Base-by-base conservation (phyloP, 2,329 filamentous ascomycete species). In the Xylariaceae sp. region DNA sequence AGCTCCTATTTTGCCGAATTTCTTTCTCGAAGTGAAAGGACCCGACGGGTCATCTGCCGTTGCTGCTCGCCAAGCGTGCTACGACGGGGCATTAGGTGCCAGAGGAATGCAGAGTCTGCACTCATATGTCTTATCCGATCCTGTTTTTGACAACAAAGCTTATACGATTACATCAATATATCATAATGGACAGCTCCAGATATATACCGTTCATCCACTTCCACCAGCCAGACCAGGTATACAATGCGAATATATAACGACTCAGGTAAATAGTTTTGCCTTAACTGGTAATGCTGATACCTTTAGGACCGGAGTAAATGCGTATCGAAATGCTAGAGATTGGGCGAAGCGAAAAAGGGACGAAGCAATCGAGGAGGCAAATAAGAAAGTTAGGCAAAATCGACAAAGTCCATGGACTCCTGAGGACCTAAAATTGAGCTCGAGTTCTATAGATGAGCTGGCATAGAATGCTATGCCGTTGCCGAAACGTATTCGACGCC, bases 211-310 rank as follows among this genome's bases (percentile, higher is more conserved):
- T 52, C 61, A 72, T 49, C 19, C 56, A 41, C 65, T 60, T n/a
- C 57, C 57, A 37, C 64, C 67, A 38, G 53, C 43, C 8, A 55
- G 17, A 17, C 47, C 58, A 39, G 61, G 51, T 49, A 61, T 49
- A 54, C 63, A 38, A 39, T 65, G 63, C 6, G 63, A 64, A 56
- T 73, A 73, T 55, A 59, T 72, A 40, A 73, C 72, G 65, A 69
- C 64, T 11, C 52, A 64, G 44, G 4, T 71, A 2, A 42, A 48
- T 0, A 38, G 14, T 2, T 70, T 34, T 29, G 45, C 2, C 3
- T 49, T 72, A 54, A 68, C 59, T 0, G 39, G 38, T 23, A 45
- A 53, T 39, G 22, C 38, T 4, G 53, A 69, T 2, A 54, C 38
- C 2, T 73, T 70, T 45, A 37, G 56, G 14, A 12, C 61, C 42